Evolutionary conservation across 202 grass and related monocot species (phyloP), one percentile per base, ranked within the genome.

Genomic region (Setaria viridis): DNA sequence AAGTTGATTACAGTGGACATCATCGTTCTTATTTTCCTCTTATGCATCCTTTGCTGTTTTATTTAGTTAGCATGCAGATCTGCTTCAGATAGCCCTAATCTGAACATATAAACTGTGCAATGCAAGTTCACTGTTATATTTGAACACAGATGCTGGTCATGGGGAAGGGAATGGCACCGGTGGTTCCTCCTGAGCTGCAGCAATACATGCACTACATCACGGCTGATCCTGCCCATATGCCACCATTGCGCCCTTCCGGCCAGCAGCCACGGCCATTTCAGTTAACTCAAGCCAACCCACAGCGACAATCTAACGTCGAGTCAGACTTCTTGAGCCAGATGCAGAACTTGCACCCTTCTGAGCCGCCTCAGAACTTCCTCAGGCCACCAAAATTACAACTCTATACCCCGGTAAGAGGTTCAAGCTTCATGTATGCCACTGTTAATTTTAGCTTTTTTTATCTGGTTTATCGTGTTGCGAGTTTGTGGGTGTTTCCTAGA

Each of bases 151-250:
- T 95, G 87, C 90, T 98, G 74, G 94, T 94, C 85, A 90, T 92
- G 89, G 93, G 91, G 43, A 93, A 90, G 74, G 87, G 95, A 74
- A 90, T 95, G 95, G 85, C 91, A 10, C 95, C 89, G 7, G 89
- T 93, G 81, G 87, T 98, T 70, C 92, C 92, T 72, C 93, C 93
- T 71, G 93, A 91, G 65, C 37, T 72, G 54, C 93, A 93, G 70
- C 95, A 95, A 72, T 98, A 85, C 88, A 91, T 89, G 87, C 83
- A 92, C 46, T 83, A 88, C 13, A 92, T 91, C 68, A 91, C 80
- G 5, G 49, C 89, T 62, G 89, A 92, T 39, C 74, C 59, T 70
- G 80, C 77, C 33, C 85, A 89, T n/a, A 80, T 87, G 67, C 89
- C 80, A 63, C 69, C 83, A 2, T 57, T 81, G 48, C 72, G 78